A percentile compares a stretch with the other conserved stretches of the same genome.
Conservation (phyloP, 805 yeast genomes). For the Yueomyces sinensis region DNA sequence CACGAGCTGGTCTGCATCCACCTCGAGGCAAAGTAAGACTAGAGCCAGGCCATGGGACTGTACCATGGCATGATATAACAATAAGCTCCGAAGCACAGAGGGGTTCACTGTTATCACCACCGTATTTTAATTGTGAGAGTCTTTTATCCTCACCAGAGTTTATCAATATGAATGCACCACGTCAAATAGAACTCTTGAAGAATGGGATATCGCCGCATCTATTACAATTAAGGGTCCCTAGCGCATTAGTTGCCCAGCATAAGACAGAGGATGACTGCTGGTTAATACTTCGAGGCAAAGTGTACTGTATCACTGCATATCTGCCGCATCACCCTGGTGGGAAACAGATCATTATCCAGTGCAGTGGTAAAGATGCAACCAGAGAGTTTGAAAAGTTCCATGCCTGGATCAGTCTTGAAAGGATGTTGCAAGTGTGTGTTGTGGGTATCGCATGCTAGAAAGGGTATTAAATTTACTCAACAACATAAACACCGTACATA, state of each 20-base stretch:
- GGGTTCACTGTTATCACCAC: neutral
- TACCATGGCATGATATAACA: neutral
- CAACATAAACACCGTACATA: too few species aligned
- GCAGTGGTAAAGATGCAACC: neutral
- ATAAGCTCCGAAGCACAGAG: neutral
- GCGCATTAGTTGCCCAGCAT: neutral
- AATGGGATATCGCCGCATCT: neutral
- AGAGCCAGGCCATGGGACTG: constrained; percentile 8
- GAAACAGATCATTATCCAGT: neutral
- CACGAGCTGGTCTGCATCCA: too few species aligned
- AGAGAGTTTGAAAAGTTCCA: neutral
- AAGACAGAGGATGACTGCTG: neutral
- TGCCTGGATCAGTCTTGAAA: neutral
- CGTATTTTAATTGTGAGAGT: neutral
- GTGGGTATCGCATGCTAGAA: neutral
- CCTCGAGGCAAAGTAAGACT: constrained; percentile 23
- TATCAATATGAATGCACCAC: neutral
- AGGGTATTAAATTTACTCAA: too few species aligned
- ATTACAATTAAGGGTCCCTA: neutral
- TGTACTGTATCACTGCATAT: neutral
- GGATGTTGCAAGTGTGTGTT: neutral
- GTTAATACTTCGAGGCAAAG: neutral
- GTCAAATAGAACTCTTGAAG: neutral
- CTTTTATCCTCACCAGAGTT: neutral
- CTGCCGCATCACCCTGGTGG: neutral